phyloP scores from a whole-genome alignment of 108 stramenopile genomes.

The Cyclotella sp. region DNA sequence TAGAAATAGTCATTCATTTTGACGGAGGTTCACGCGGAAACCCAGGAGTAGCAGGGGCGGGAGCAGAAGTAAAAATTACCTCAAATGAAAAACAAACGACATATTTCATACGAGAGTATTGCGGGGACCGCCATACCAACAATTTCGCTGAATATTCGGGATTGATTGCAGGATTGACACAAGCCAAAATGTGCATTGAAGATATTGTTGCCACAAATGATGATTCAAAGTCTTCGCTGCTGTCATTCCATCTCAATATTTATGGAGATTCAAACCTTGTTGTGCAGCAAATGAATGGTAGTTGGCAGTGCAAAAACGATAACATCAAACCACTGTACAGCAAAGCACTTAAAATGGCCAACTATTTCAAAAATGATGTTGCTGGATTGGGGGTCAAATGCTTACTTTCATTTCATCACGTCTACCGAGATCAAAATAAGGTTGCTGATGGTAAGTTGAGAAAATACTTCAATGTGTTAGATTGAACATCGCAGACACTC shows the following conservation, averaged over 20 bases:
- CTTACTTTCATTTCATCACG: constrained; percentile 56
- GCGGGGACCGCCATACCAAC: constrained; percentile 66
- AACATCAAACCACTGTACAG: constrained; percentile 54
- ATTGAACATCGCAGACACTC: background rate
- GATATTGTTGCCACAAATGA: constrained; percentile 10
- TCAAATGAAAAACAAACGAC: constrained; percentile 10
- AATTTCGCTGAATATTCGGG: constrained; percentile 86
- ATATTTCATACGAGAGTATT: constrained; percentile 53
- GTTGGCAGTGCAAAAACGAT: constrained; percentile 60
- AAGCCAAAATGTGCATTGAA: constrained; percentile 24
- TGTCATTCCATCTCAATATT: constrained; percentile 20
- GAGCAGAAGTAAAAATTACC: constrained; percentile 54
- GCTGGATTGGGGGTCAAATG: background rate
- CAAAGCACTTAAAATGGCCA: constrained; percentile 16
- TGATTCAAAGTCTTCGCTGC: background rate
- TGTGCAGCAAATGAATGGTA: constrained; percentile 75
- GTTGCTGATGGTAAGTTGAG: constrained; percentile 66
- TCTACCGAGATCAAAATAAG: constrained; percentile 70
- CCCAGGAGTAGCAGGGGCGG: constrained; percentile 85
- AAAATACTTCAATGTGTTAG: constrained; percentile 44
- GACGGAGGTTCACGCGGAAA: constrained; percentile 88
- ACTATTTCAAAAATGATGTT: constrained; percentile 3
- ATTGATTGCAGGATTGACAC: constrained; percentile 60
- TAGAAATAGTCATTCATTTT: constrained; percentile 62
- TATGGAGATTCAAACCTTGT: constrained; percentile 82